phyloP scores from a whole-genome alignment of 2,329 filamentous ascomycete genomes.

The Xenoacremonium recifei region DNA sequence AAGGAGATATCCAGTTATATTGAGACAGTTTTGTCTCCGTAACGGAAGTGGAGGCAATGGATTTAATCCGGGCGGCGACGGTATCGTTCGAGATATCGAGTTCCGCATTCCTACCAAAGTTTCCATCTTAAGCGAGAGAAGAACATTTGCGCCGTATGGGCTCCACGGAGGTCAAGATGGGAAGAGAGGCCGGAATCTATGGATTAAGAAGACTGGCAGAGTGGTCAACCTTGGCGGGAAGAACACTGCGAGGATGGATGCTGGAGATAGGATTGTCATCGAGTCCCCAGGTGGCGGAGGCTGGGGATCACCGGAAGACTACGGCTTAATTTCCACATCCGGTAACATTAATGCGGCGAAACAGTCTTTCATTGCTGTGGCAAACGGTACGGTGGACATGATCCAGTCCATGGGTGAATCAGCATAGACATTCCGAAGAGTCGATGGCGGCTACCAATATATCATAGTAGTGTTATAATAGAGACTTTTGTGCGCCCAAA shows the following conservation, averaged over 20 bases:
- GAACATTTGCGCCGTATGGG: not conserved
- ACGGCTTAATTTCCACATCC: not conserved
- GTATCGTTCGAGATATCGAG: not conserved
- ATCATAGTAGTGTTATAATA: too few species aligned
- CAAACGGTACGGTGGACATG: slow-evolving; percentile 10
- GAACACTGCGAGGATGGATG: slow-evolving; percentile 10
- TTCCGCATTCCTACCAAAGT: not conserved
- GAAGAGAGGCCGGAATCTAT: not conserved
- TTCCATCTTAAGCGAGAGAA: not conserved
- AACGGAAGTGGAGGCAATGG: slow-evolving; percentile 61
- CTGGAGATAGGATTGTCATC: slow-evolving; percentile 7
- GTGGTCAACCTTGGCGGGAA: not conserved
- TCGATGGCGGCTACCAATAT: too few species aligned
- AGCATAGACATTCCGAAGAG: too few species aligned
- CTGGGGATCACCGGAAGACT: slow-evolving; percentile 4
- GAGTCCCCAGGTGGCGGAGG: slow-evolving; percentile 10
- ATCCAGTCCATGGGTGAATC: slow-evolving; percentile 12
- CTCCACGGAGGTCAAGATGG: not conserved
- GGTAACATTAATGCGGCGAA: not conserved
- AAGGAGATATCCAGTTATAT: slow-evolving; percentile 62
- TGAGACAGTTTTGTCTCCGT: slow-evolving; percentile 66
- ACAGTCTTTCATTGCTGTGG: slow-evolving; percentile 7
- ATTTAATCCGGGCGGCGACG: slow-evolving; percentile 67
- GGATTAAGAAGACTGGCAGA: not conserved
- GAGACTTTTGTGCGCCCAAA: too few species aligned